A percentile compares a stretch with the other conserved stretches of the same genome.
These are phyloP conservation scores for Sherardia arvensis DNA, from an alignment of 257 asterid species.

Conservation along the genomic window DNA sequence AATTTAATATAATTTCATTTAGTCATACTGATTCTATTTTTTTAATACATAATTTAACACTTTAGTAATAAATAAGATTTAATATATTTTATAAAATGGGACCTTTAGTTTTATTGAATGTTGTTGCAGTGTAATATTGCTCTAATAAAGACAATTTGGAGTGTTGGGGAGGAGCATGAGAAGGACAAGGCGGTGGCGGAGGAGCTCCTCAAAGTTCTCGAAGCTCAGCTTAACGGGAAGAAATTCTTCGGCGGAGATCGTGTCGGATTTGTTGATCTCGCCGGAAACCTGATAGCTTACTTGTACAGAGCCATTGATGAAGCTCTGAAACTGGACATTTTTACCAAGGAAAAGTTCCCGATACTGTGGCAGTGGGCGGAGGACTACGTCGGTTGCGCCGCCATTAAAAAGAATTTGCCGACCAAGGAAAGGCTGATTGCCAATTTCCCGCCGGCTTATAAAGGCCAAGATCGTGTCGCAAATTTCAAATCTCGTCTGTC, in stretches of 20 bases:
- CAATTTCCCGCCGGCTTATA: slow-evolving; percentile 8
- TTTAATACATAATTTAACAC: too few species aligned
- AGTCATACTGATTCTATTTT: too few species aligned
- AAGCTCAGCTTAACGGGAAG: slow-evolving; percentile 31
- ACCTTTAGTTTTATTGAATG: too few species aligned
- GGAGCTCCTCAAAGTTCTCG: slow-evolving; percentile 24
- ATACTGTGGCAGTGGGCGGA: slow-evolving; percentile 25
- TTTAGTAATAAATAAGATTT: too few species aligned
- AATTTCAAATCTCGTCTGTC: slow-evolving; percentile 6
- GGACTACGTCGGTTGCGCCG: slow-evolving; percentile 13
- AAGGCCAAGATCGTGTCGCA: neutral
- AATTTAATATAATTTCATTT: too few species aligned
- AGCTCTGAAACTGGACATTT: slow-evolving; percentile 17
- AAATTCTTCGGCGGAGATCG: slow-evolving; percentile 49
- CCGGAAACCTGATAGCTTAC: slow-evolving; percentile 20
- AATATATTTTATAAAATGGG: too few species aligned
- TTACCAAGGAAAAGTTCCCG: slow-evolving; percentile 34
- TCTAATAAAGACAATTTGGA: slow-evolving; percentile 21
- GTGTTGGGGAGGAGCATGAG: slow-evolving; percentile 31
- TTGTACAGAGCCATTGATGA: slow-evolving; percentile 28
- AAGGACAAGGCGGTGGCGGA: slow-evolving; percentile 36
- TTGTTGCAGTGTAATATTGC: slow-evolving; percentile 18
- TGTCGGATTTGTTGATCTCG: slow-evolving; percentile 34
- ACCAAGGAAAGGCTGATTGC: slow-evolving; percentile 15
- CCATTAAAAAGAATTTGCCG: slow-evolving; percentile 36